Conservation (phyloP, 2,329 filamentous ascomycete genomes). For the Fusarium clavum region DNA sequence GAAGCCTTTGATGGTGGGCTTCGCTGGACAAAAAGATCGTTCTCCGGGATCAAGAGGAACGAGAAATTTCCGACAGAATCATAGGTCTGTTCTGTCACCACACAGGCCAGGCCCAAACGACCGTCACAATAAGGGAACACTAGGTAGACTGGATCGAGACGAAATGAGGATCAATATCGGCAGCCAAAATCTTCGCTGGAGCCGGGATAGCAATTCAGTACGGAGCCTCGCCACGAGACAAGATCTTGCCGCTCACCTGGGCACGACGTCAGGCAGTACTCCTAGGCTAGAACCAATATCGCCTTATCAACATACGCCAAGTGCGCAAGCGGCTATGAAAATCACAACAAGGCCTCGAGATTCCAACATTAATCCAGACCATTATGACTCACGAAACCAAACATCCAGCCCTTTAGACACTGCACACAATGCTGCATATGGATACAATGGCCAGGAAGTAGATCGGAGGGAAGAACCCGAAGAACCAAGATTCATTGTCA, state of each 20-base stretch:
- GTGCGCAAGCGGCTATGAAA: not conserved
- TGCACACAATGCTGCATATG: not conserved
- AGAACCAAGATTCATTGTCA: conserved; percentile 28
- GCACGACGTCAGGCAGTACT: not conserved
- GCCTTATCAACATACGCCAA: not conserved
- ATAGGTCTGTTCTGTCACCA: not conserved
- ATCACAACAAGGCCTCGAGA: not conserved
- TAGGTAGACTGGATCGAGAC: not conserved
- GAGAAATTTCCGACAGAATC: not conserved
- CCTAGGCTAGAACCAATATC: not conserved
- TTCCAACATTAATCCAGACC: too few relatives aligned
- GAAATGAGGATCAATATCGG: conserved; percentile 48
- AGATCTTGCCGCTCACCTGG: not conserved
- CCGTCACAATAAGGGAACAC: not conserved
- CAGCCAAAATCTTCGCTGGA: conserved; percentile 48
- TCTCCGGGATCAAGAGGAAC: not conserved
- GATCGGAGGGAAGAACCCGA: not conserved
- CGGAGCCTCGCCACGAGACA: conserved; percentile 29
- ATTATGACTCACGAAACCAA: not conserved
- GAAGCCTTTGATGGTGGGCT: conserved; percentile 45
- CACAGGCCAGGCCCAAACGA: not conserved
- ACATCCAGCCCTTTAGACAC: not conserved
- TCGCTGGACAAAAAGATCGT: conserved; percentile 25
- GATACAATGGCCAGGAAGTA: not conserved
- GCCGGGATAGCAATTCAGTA: conserved; percentile 43